Evolutionary conservation across 192 early-diverging fungal species (phyloP).

Genomic region (Coemansia sp.): DNA sequence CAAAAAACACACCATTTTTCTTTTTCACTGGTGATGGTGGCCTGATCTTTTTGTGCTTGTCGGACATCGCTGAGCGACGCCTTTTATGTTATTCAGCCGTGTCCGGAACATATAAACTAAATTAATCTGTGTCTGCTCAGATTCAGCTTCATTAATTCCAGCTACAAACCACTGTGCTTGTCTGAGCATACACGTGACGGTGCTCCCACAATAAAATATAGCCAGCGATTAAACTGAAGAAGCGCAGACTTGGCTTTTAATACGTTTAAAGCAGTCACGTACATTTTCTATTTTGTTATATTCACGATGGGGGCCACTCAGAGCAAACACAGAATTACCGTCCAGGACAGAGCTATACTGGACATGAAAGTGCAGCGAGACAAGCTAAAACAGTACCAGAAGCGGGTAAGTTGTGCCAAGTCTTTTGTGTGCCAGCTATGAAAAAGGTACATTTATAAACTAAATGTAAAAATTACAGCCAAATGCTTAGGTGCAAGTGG

Average conservation of each 20-base stretch:
- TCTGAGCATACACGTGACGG: neutral
- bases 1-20: too few species aligned
- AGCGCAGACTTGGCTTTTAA: neutral
- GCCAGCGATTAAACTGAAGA: neutral
- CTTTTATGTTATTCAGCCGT: too few species aligned
- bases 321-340: constrained; percentile 68
- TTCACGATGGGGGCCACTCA: constrained; percentile 53
- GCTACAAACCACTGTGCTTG: too few species aligned
- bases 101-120: too few species aligned
- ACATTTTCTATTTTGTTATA: neutral
- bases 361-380: constrained; percentile 96
- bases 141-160: too few species aligned
- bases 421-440: neutral
- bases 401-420: constrained; percentile 61
- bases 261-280: neutral
- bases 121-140: too few species aligned
- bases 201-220: neutral
- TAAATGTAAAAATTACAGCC: neutral
- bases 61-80: too few species aligned
- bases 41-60: too few species aligned
- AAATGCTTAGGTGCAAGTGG: constrained; percentile 63
- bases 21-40: too few species aligned
- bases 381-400: constrained; percentile 88
- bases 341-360: constrained; percentile 90
- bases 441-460: neutral